Base-by-base conservation (phyloP, 495 filamentous ascomycete species). In the Hyaloscypha hepaticicola region DNA sequence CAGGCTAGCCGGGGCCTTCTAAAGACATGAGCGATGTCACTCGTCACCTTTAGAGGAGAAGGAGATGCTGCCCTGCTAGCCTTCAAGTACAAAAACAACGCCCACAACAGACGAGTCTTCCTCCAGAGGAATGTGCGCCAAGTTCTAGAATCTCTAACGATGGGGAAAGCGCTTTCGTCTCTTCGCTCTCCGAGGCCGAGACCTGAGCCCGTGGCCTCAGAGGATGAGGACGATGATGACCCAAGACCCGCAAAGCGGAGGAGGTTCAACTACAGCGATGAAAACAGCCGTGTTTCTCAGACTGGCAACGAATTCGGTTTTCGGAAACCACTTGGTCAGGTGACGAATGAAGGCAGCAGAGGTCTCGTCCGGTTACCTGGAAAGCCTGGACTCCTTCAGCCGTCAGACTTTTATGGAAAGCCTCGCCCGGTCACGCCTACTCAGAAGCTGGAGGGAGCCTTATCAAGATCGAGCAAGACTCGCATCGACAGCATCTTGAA, bases 401-500 rank as follows among this genome's bases (percentile, higher is more conserved):
- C 68, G 1, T 67, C 58, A 9, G 63, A 63, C 49, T 69, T 67
- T 24, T 67, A 67, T 45, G 61, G 65, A 24, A 65, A 56, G 24
- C 38, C 61, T 25, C 50, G 49, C 1, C 29, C 45, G 25, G 26
- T 12, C 6, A 8, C 16, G 9, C 27, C 16, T 26, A 7, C 50
- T 2, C 21, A 19, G 25, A 24, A 8, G 8, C 38, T 21, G 11
- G 22, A 53, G 9, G 25, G 51, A 56, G 48, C 48, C 50, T 38
- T 29, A 22, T 12, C 38, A 27, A 51, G 21, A 19, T 28, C 38
- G 19, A 56, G 55, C 31, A 52, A 33, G 21, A 53, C 73, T 53
- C 61, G 63, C 21, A 64, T 72, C 16, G 51, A 68, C 19, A 71
- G 71, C 4, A 65, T 79, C 50, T 59, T 75, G n/a, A 63, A 70